Evolutionary conservation across 192 early-diverging fungal genomes (phyloP).

Genomic region (Blastocladiella britannica): DNA sequence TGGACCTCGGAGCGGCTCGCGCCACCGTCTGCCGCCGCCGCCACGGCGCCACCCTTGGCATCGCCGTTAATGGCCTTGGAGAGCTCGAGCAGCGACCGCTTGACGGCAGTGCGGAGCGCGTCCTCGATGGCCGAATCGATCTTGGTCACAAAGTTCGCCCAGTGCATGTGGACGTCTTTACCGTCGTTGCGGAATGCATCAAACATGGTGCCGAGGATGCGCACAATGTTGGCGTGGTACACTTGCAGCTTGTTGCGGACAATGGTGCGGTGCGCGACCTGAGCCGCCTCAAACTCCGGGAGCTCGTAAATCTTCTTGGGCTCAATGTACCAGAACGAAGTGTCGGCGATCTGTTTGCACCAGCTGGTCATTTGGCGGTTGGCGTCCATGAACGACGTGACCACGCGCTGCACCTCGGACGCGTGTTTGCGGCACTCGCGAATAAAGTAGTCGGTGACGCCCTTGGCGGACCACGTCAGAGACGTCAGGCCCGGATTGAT

Average conservation of each 20-base stretch:
- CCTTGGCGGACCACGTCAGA: slow-evolving; percentile 33
- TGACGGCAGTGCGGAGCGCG: slow-evolving; percentile 24
- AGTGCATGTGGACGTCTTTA: slow-evolving; percentile 28
- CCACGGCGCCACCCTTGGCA: slow-evolving; percentile 21
- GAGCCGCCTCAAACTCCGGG: slow-evolving; percentile 27
- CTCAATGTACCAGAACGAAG: slow-evolving; percentile 33
- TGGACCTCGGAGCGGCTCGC: slow-evolving; percentile 22
- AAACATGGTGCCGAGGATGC: slow-evolving; percentile 5
- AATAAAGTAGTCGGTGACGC: slow-evolving; percentile 41
- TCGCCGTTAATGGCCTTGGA: slow-evolving; percentile 43
- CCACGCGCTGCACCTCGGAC: slow-evolving; percentile 35
- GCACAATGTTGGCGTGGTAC: slow-evolving; percentile 20
- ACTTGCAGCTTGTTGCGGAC: slow-evolving; percentile 19
- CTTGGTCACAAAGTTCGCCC: slow-evolving; percentile 30
- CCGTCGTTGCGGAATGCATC: slow-evolving; percentile 32
- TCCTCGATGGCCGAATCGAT: slow-evolving; percentile 33
- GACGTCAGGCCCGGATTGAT: slow-evolving; percentile 36
- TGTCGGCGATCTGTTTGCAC: slow-evolving; percentile 27
- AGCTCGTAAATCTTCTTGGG: slow-evolving; percentile 38
- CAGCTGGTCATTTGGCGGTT: slow-evolving; percentile 20
- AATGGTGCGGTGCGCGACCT: slow-evolving; percentile 15
- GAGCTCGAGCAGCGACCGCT: slow-evolving; percentile 30
- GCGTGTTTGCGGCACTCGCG: slow-evolving; percentile 38
- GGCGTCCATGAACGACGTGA: slow-evolving; percentile 26
- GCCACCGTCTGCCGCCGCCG: too few relatives aligned